These are phyloP conservation scores for Aspergillus pseudoglaucus DNA, from an alignment of 2,329 filamentous ascomycete genomes.

Conservation along the genomic window DNA sequence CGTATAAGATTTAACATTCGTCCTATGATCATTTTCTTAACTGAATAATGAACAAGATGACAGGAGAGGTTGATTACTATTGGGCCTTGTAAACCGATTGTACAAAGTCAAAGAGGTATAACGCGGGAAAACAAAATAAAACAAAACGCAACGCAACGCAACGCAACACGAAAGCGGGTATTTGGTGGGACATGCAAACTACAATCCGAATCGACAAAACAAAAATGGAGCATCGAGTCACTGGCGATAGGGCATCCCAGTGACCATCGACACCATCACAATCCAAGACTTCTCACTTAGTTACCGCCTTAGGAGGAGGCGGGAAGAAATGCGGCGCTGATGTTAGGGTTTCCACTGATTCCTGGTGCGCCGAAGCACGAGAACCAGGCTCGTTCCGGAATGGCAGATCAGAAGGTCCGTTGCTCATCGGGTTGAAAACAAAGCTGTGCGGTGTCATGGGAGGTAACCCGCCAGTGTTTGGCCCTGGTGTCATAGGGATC, in stretches of 20 bases:
- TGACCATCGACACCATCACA: too few relatives aligned
- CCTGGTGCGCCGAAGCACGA: conserved; percentile 13
- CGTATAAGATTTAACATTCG: neutral
- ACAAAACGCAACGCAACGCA: conserved; percentile 2
- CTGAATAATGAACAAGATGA: neutral
- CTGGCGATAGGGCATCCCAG: too few relatives aligned
- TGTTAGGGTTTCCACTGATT: conserved; percentile 11
- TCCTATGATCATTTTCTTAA: neutral
- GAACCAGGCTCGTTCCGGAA: conserved; percentile 28
- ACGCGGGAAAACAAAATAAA: conserved; percentile 12
- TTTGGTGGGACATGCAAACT: too few relatives aligned
- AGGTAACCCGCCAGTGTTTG: conserved; percentile 24
- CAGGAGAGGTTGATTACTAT: neutral
- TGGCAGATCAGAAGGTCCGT: conserved; percentile 34
- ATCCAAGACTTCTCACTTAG: conserved; percentile 9
- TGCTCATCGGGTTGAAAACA: conserved; percentile 36
- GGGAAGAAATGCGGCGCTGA: conserved; percentile 13
- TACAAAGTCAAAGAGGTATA: conserved; percentile 3
- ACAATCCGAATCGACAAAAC: too few relatives aligned
- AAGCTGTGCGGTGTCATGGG: conserved; percentile 38
- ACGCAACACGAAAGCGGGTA: neutral
- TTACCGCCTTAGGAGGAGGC: conserved; percentile 35
- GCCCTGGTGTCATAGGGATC: conserved; percentile 25
- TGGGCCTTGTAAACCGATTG: neutral
- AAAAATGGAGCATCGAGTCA: too few relatives aligned